These are phyloP conservation scores for Viola odorata DNA, from an alignment of 345 rosid genomes.

Conservation along the genomic window DNA sequence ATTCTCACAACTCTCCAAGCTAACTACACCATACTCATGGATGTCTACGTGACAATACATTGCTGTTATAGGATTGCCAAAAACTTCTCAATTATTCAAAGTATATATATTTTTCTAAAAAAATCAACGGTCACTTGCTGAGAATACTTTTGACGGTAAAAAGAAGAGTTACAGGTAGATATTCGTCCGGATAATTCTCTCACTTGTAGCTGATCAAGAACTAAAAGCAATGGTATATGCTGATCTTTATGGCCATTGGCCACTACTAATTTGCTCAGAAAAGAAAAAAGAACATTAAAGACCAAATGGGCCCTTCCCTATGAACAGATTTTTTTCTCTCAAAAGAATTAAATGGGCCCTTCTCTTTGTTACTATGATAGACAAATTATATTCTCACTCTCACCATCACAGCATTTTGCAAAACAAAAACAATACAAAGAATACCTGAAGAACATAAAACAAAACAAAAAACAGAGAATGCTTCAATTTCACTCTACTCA, in stretches of 20 bases:
- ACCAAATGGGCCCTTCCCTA: slow-evolving; percentile 16
- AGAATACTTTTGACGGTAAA: too few relatives aligned
- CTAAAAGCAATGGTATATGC: slow-evolving; percentile 21
- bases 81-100: too few relatives aligned
- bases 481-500: slow-evolving; percentile 26
- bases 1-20: too few relatives aligned
- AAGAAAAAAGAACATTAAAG: slow-evolving; percentile 1
- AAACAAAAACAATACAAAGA: slow-evolving; percentile 16
- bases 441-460: neutral
- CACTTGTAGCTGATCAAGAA: too few relatives aligned
- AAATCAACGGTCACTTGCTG: too few relatives aligned
- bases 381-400: slow-evolving; percentile 9
- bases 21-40: too few relatives aligned
- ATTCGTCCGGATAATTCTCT: too few relatives aligned
- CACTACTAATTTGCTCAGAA: neutral
- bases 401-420: slow-evolving; percentile 1
- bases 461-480: slow-evolving; percentile 24
- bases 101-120: too few relatives aligned
- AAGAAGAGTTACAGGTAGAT: too few relatives aligned
- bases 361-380: neutral
- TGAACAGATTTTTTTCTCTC: neutral
- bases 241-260: slow-evolving; percentile 7
- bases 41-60: too few relatives aligned
- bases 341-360: slow-evolving; percentile 14
- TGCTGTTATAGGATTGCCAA: too few relatives aligned